Base-by-base conservation (phyloP, 495 filamentous ascomycete genomes). In the Penicillium simplicissimum region DNA sequence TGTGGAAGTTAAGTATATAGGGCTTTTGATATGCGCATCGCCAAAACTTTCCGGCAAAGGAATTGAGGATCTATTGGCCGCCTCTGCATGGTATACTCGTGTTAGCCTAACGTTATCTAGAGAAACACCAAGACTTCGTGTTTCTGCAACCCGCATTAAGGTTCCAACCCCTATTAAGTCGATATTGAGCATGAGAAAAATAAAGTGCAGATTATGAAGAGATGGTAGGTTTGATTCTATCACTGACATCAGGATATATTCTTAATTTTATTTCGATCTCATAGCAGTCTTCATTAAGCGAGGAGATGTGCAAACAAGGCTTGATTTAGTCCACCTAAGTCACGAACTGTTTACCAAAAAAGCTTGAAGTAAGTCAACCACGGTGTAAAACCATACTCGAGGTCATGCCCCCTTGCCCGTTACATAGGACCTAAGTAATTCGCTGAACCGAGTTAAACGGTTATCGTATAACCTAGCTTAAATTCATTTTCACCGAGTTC, bases 41-140 rank as follows among this genome's bases (percentile, higher is more conserved):
- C 19, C 43, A 47, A 47, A 47, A 21, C 19, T n/a, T 47, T 47
- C 43, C 43, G 43, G 19, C 8, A 25, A 25, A 4, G 43, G 43
- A 25, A 47, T 47, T 25, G 43, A n/a, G 38, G 11, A 8, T 47
- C 19, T 47, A 47, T 25, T 47, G 43, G 43, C 9, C 15, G 10
- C 43, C 43, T 47, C 43, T 25, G 43, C 21, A 47, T 45, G 9
- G 4, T 31, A 31, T 47, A 47, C 14, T 2, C 43, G 14, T 25
- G 19, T 8, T n/a, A n/a, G 14, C 43, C 43, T 47, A 47, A 47
- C 14, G 8, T 11, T 47, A 47, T 47, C 43, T 23, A 19, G 43
- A 47, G 43, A 47, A 47, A 47, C 43, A 10, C 43, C 43, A 47
- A 47, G 43, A 47, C 43, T 47, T 47, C 43, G 38, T 42, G 38